Conservation (phyloP, 2,329 filamentous ascomycete genomes). For the Epichloe bromicola region DNA sequence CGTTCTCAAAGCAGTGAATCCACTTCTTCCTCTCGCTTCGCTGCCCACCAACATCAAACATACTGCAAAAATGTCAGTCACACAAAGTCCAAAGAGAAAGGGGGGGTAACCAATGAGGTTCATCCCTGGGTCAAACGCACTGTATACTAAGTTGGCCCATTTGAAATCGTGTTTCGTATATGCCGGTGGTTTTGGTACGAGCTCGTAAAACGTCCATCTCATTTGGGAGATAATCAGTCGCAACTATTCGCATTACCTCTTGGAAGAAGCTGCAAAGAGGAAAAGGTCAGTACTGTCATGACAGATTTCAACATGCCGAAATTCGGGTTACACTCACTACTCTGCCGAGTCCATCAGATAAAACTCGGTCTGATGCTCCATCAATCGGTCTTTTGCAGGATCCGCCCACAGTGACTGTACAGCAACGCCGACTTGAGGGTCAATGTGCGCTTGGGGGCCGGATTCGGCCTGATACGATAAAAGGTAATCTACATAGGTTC, state of each 20-base stretch:
- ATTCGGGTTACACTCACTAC: constrained; percentile 56
- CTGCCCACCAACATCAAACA: constrained; percentile 98
- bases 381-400: constrained; percentile 60
- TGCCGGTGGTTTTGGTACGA: constrained; percentile 95
- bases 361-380: constrained; percentile 94
- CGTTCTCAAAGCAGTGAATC: constrained; percentile 99
- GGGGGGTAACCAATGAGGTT: background rate
- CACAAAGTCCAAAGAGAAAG: background rate
- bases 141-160: constrained; percentile 99
- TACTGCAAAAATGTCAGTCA: constrained; percentile 41
- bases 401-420: constrained; percentile 86
- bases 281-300: background rate
- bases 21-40: constrained; percentile 97
- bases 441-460: constrained; percentile 75
- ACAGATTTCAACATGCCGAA: background rate
- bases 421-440: constrained; percentile 67
- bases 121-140: constrained; percentile 41
- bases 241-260: constrained; percentile 73
- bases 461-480: constrained; percentile 82
- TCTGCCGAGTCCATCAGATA: constrained; percentile 98
- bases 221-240: constrained; percentile 74
- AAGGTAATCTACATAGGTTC: constrained; percentile 66
- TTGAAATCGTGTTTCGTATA: constrained; percentile 96
- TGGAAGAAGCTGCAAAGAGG: constrained; percentile 69
- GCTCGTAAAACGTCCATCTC: constrained; percentile 93